Evolutionary conservation across 1,139 yeast species (phyloP).

Genomic region (Hansenula lynferdii): DNA sequence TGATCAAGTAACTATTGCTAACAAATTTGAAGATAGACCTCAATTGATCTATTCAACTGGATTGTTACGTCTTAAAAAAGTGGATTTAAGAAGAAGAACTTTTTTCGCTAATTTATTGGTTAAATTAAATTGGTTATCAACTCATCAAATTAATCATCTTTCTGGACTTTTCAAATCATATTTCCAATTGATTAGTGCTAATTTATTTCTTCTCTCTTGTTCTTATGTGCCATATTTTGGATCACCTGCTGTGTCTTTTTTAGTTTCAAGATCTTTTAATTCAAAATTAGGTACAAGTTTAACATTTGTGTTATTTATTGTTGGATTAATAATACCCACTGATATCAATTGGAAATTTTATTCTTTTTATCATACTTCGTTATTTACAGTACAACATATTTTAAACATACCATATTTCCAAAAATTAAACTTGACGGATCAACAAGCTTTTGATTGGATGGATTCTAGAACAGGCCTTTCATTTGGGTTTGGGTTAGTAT

Average conservation of each 20-base stretch:
- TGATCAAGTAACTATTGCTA: slow-evolving; percentile 6
- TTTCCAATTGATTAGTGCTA: background rate
- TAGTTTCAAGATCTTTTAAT: slow-evolving; percentile 8
- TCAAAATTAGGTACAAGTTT: slow-evolving; percentile 8
- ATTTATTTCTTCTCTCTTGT: background rate
- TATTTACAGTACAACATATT: slow-evolving; percentile 7
- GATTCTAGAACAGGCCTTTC: slow-evolving; percentile 15
- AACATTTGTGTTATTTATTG: slow-evolving; percentile 5
- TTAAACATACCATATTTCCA: slow-evolving; percentile 14
- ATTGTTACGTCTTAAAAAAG: slow-evolving; percentile 1
- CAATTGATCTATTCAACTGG: background rate
- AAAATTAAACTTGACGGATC: slow-evolving; percentile 8
- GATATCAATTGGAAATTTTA: slow-evolving; percentile 1
- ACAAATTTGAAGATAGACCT: background rate
- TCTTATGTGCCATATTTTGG: slow-evolving; percentile 1
- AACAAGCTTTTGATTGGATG: slow-evolving; percentile 13
- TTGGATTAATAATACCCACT: slow-evolving; percentile 8
- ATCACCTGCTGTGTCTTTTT: slow-evolving; percentile 4
- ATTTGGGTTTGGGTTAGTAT: slow-evolving; percentile 13
- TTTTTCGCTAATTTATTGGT: slow-evolving; percentile 1
- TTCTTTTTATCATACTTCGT: slow-evolving; percentile 6
- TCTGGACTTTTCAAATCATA: slow-evolving; percentile 2
- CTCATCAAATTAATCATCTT: slow-evolving; percentile 4
- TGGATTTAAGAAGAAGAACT: background rate
- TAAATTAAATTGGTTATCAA: slow-evolving; percentile 1